phyloP scores from a whole-genome alignment of 306 rosid species.

The Sicyos baderoa region DNA sequence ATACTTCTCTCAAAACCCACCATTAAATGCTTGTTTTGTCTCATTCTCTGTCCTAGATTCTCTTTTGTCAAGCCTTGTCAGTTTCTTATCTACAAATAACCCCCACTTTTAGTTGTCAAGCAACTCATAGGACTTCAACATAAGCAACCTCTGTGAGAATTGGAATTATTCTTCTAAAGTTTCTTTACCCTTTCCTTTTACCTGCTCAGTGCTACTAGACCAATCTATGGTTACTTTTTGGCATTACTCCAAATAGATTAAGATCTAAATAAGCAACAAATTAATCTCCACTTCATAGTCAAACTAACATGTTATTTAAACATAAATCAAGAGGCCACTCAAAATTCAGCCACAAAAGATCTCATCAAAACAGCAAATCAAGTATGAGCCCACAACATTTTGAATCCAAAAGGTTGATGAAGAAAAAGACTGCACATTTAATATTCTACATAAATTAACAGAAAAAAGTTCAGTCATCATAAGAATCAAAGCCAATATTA shows the following conservation, averaged over 20 bases:
- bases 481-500: background rate
- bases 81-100: background rate
- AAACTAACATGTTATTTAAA: background rate
- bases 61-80: background rate
- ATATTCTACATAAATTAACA: background rate
- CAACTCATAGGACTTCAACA: background rate
- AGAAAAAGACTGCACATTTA: background rate
- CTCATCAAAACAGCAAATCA: background rate
- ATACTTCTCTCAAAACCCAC: background rate
- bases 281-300: background rate
- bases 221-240: background rate
- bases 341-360: background rate
- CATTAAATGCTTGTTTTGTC: background rate
- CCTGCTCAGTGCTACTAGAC: background rate
- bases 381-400: background rate
- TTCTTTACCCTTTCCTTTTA: too few species aligned
- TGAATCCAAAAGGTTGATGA: background rate
- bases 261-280: background rate
- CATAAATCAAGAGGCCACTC: background rate
- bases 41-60: background rate
- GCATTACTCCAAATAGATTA: background rate
- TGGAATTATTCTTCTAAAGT: background rate
- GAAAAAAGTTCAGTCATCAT: background rate
- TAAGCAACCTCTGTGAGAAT: background rate
- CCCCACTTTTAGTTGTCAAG: background rate